Evolutionary conservation across 2,329 filamentous ascomycete genomes (phyloP).

Genomic region (Aspergillus niger): DNA sequence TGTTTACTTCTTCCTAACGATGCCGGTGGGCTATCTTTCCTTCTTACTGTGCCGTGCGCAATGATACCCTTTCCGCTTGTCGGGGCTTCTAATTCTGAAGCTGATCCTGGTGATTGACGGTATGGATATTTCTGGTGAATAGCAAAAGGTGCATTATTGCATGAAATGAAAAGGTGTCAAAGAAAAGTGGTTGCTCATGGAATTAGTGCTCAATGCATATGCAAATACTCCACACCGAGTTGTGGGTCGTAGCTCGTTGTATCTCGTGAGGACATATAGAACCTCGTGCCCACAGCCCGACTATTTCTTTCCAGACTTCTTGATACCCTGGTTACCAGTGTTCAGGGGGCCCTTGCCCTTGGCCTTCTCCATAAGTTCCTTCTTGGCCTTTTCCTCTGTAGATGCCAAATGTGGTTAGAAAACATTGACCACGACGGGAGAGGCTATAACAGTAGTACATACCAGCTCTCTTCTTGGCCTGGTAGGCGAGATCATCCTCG

Average conservation of each 20-base stretch:
- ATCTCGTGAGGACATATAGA: conserved; percentile 21
- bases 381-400: conserved; percentile 78
- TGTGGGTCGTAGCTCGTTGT: conserved; percentile 28
- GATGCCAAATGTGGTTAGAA: conserved; percentile 9
- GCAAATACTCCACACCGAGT: conserved; percentile 16
- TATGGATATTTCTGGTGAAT: conserved; percentile 4
- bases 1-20: conserved; percentile 19
- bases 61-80: conserved; percentile 19
- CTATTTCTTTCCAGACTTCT: conserved; percentile 98
- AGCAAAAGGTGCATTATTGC: neutral
- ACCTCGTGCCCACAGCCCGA: conserved; percentile 1
- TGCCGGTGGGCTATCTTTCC: conserved; percentile 13
- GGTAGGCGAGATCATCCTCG: conserved; percentile 81
- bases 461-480: conserved; percentile 84
- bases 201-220: conserved; percentile 20
- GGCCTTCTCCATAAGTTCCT: conserved; percentile 78
- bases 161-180: conserved; percentile 12
- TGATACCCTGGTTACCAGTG: conserved; percentile 83
- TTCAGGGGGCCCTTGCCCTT: conserved; percentile 88
- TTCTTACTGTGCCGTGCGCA: conserved; percentile 11
- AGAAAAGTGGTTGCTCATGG: conserved; percentile 12
- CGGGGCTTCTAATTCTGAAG: conserved; percentile 1
- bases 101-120: conserved; percentile 4
- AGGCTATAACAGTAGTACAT: conserved; percentile 34
- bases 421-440: neutral